These are phyloP conservation scores for Psilocybe tampanensis DNA, from an alignment of 768 basidiomycete genomes.

Conservation along the genomic window DNA sequence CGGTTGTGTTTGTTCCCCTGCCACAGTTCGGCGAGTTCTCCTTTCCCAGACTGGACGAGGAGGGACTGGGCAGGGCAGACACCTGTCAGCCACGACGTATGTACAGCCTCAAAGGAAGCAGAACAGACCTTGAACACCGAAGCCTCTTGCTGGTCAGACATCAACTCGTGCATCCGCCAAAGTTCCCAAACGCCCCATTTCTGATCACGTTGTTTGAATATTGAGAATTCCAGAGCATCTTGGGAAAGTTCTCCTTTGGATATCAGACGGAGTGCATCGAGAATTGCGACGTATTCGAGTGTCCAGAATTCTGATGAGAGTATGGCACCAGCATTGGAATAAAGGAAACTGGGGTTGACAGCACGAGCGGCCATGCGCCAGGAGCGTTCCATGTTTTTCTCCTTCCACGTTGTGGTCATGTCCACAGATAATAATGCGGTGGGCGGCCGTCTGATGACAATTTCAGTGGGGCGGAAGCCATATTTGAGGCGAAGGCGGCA, in stretches of 20 bases:
- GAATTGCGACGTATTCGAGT: constrained; percentile 28
- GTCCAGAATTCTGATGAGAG: constrained; percentile 34
- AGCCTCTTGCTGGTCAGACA: constrained; percentile 29
- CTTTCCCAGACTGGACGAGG: constrained; percentile 27
- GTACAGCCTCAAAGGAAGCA: not conserved
- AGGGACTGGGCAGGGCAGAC: constrained; percentile 19
- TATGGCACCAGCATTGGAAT: constrained; percentile 30
- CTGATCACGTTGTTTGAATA: constrained; percentile 29
- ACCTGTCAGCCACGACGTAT: not conserved
- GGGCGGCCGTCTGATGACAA: constrained; percentile 31
- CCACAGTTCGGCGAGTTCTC: constrained; percentile 27
- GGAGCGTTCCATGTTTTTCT: constrained; percentile 21
- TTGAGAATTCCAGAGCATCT: constrained; percentile 32
- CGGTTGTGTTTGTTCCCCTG: constrained; percentile 20
- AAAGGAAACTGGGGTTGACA: constrained; percentile 29
- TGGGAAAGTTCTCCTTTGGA: constrained; percentile 24
- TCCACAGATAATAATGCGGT: constrained; percentile 1
- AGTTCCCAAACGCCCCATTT: constrained; percentile 31
- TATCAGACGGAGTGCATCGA: constrained; percentile 29
- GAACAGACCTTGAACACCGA: constrained; percentile 28
- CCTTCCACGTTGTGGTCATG: constrained; percentile 11
- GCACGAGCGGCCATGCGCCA: constrained; percentile 28
- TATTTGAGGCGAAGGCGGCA: constrained; percentile 31
- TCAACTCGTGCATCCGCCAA: constrained; percentile 32
- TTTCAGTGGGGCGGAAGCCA: constrained; percentile 32